phyloP scores from a whole-genome alignment of 768 basidiomycete genomes.

The Boletales sp. region DNA sequence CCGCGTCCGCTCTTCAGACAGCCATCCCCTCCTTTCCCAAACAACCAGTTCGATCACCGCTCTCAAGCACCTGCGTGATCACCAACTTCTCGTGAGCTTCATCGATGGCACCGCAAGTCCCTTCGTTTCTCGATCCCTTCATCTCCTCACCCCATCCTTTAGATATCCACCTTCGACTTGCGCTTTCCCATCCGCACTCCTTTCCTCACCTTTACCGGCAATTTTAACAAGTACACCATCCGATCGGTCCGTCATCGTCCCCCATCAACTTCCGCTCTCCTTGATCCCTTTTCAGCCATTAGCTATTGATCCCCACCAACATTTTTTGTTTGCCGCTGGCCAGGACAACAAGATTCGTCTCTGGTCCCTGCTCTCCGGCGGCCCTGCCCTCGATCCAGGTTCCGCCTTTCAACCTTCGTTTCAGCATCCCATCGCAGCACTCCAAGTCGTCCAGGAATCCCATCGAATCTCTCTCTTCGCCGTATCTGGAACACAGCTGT shows the following conservation, averaged over 20 bases:
- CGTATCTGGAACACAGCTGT: constrained; percentile 42
- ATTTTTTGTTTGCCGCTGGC: constrained; percentile 67
- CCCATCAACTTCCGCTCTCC: not conserved
- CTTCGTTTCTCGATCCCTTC: not conserved
- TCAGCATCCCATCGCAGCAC: constrained; percentile 39
- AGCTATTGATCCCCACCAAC: constrained; percentile 49
- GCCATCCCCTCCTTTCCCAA: constrained; percentile 38
- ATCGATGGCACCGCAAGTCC: constrained; percentile 56
- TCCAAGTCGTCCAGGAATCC: constrained; percentile 47
- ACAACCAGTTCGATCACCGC: constrained; percentile 49
- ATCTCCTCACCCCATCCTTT: not conserved
- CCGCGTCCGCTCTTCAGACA: constrained; percentile 37
- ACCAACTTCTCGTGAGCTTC: constrained; percentile 53
- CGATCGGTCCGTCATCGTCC: constrained; percentile 39
- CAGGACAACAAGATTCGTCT: constrained; percentile 60
- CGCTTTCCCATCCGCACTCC: constrained; percentile 51
- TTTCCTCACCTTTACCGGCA: constrained; percentile 46
- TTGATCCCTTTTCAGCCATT: constrained; percentile 47
- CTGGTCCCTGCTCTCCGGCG: constrained; percentile 65
- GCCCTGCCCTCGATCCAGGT: constrained; percentile 19
- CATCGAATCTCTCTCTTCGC: constrained; percentile 50
- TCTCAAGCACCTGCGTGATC: constrained; percentile 46
- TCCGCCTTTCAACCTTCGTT: constrained; percentile 34
- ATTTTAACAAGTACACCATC: constrained; percentile 51
- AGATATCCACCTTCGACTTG: constrained; percentile 64